Conservation (phyloP, 371 early-diverging fungal species). For the Rhizopus delemar region DNA sequence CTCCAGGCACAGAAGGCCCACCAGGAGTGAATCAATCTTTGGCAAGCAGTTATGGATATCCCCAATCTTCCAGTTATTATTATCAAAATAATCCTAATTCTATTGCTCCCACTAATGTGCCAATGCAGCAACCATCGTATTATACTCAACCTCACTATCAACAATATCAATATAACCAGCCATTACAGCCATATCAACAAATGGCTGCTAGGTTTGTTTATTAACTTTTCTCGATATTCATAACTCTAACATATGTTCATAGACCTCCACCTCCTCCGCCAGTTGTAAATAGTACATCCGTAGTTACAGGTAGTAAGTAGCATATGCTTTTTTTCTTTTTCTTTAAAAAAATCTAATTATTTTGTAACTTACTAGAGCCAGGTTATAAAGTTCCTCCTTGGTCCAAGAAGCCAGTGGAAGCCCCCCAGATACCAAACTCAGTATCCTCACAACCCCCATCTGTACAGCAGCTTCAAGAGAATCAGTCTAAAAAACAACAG, state of each 20-base stretch:
- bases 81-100: conserved; percentile 2
- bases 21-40: background rate
- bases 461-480: conserved; percentile 2
- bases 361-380: conserved; percentile 4
- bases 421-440: conserved; percentile 7
- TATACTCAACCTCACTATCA: background rate
- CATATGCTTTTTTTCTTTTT: background rate
- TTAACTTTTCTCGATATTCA: background rate
- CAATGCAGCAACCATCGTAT: too few relatives aligned
- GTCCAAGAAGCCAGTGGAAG: conserved; percentile 15
- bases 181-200: conserved; percentile 9
- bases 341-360: background rate
- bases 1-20: conserved; percentile 18
- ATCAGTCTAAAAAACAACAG: background rate
- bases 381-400: conserved; percentile 19
- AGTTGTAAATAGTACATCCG: background rate
- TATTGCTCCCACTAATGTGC: background rate
- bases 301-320: conserved; percentile 15
- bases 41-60: background rate
- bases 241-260: background rate
- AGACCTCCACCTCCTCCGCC: conserved; percentile 14
- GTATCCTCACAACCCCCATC: conserved; percentile 4
- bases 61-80: conserved; percentile 15
- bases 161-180: conserved; percentile 17
- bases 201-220: conserved; percentile 1